These are phyloP conservation scores for Amylocystis lapponica DNA, from an alignment of 768 basidiomycete genomes.

Conservation along the genomic window DNA sequence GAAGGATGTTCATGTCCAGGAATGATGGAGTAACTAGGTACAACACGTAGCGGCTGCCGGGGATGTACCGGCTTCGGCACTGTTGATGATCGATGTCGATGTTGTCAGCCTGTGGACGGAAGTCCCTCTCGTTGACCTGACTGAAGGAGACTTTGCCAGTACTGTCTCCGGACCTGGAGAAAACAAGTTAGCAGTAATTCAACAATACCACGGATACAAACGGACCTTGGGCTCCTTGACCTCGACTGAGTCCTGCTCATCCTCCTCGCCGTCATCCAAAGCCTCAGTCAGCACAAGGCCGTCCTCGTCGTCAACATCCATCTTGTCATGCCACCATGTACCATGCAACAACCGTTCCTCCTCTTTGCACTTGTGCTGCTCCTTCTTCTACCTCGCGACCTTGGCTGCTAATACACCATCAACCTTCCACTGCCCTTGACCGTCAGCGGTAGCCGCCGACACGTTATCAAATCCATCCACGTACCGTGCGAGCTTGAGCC, in stretches of 20 bases:
- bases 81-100: slow-evolving; percentile 24
- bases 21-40: slow-evolving; percentile 90
- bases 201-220: slow-evolving; percentile 6
- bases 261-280: slow-evolving; percentile 41
- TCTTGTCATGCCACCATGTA: slow-evolving; percentile 58
- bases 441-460: slow-evolving; percentile 29
- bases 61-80: slow-evolving; percentile 23
- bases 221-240: slow-evolving; percentile 77
- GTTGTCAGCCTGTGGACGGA: slow-evolving; percentile 19
- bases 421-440: slow-evolving; percentile 55
- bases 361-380: slow-evolving; percentile 60
- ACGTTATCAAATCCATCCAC: slow-evolving; percentile 74
- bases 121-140: slow-evolving; percentile 32
- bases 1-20: slow-evolving; percentile 91
- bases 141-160: slow-evolving; percentile 64
- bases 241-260: slow-evolving; percentile 65
- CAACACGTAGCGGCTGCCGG: slow-evolving; percentile 45
- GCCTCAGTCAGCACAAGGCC: slow-evolving; percentile 44
- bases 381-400: slow-evolving; percentile 61
- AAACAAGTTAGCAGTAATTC: slow-evolving; percentile 6
- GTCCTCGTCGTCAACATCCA: slow-evolving; percentile 66
- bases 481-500: slow-evolving; percentile 55
- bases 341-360: slow-evolving; percentile 63
- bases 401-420: slow-evolving; percentile 64
- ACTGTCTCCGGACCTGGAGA: slow-evolving; percentile 62